Evolutionary conservation across 2,329 filamentous ascomycete genomes (phyloP), one percentile per base, ranked within the genome.

Genomic region (Fusarium tricinctum): DNA sequence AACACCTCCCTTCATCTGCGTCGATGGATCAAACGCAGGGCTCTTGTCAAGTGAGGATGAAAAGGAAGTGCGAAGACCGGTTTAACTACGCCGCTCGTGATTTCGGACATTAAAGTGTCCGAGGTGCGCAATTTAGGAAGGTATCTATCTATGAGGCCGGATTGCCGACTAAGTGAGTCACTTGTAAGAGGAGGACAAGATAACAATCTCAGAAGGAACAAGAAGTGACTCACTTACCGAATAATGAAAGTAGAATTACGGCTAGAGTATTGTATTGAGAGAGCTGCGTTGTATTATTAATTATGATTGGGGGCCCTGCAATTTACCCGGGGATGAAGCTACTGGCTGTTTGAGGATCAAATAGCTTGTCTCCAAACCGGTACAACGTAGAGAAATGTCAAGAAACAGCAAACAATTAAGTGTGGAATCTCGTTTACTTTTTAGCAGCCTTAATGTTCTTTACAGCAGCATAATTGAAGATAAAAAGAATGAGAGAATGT

Each of bases 71-170:
- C 49, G 22, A 44, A 55, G 49, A 17, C 40, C 23, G 17, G 13
- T 2, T 13, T 6, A 15, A 10, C 6, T 22, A 15, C 20, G n/a
- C 10, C 7, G n/a, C 8, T 4, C 20, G 19, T 22, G 26, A 26
- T 22, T 15, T 43, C 59, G 61, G 61, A 35, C 45, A 42, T 52
- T 33, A n/a, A 9, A 33, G 22, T 46, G 40, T 32, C 61, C 59
- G 61, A 64, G 20, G 30, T 64, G 33, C 51, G 60, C 19, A 45
- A 12, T 45, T 32, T 46, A 20, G 9, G 30, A 26, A 13, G 13
- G 7, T 23, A 17, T 12, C 33, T 12, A 33, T 38, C 22, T 28
- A 9, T 26, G 2, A 46, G 17, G 22, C 17, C n/a, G 5, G 23
- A 9, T 22, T 2, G 19, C 19, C 17, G 5, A 9, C 19, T 17